These are phyloP conservation scores for Backusella liffmaniae DNA, from an alignment of 192 early-diverging fungal genomes.

Conservation along the genomic window DNA sequence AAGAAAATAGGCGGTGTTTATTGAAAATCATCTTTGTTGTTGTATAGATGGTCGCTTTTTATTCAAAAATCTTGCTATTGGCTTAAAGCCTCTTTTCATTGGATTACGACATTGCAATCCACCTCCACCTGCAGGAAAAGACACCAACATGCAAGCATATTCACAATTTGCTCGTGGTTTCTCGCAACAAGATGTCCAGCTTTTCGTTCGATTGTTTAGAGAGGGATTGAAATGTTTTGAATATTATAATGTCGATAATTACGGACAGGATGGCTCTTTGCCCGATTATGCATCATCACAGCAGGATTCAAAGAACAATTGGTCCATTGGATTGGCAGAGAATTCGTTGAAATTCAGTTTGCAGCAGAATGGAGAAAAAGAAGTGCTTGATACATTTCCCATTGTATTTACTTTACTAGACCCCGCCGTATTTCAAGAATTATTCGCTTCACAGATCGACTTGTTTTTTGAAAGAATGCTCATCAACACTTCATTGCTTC, in stretches of 20 bases:
- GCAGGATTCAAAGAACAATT: slow-evolving; percentile 11
- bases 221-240: slow-evolving; percentile 84
- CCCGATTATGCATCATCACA: slow-evolving; percentile 18
- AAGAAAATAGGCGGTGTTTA: background rate
- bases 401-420: slow-evolving; percentile 81
- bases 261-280: slow-evolving; percentile 39
- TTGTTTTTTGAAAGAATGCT: slow-evolving; percentile 84
- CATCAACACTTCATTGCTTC: slow-evolving; percentile 73
- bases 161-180: slow-evolving; percentile 61
- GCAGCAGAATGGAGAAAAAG: slow-evolving; percentile 85
- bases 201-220: slow-evolving; percentile 69
- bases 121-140: slow-evolving; percentile 31
- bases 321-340: slow-evolving; percentile 26
- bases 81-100: slow-evolving; percentile 78
- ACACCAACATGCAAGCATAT: slow-evolving; percentile 34
- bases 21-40: background rate
- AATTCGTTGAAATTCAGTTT: slow-evolving; percentile 51
- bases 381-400: slow-evolving; percentile 88
- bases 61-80: slow-evolving; percentile 86
- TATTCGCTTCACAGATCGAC: slow-evolving; percentile 85
- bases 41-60: slow-evolving; percentile 74
- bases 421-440: slow-evolving; percentile 91
- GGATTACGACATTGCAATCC: slow-evolving; percentile 75
- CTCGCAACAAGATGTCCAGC: slow-evolving; percentile 66
- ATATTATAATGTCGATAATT: slow-evolving; percentile 73